Conservation (phyloP, 306 rosid genomes). For the Vigna trinervia region DNA sequence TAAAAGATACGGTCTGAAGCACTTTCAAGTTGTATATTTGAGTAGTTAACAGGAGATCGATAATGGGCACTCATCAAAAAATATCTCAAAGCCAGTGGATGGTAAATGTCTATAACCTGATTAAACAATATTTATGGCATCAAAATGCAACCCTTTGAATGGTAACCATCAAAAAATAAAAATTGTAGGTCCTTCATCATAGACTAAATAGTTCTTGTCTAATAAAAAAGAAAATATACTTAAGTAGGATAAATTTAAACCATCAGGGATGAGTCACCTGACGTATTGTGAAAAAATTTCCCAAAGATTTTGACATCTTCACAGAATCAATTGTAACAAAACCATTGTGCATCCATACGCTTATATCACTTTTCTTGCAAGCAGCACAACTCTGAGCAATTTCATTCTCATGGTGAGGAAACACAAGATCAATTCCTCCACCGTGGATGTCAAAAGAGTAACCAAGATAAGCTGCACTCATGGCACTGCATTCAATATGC, state of each 20-base stretch:
- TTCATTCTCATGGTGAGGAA: constrained; percentile 99
- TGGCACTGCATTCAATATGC: constrained; percentile 99
- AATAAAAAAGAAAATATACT: constrained; percentile 16
- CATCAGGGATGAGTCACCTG: constrained; percentile 59
- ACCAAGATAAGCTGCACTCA: constrained; percentile 90
- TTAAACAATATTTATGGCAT: constrained; percentile 37
- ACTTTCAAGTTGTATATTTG: constrained; percentile 81
- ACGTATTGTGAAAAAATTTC: constrained; percentile 95
- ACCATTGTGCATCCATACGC: constrained; percentile 96
- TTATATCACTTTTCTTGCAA: constrained; percentile 74
- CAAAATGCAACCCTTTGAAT: constrained; percentile 26
- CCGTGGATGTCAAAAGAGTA: constrained; percentile 95
- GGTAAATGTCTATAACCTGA: constrained; percentile 87
- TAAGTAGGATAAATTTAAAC: constrained; percentile 29
- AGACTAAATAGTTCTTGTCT: not conserved
- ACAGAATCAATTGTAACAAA: constrained; percentile 88
- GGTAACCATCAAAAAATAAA: constrained; percentile 17
- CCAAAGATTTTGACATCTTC: constrained; percentile 97
- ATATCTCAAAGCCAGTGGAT: constrained; percentile 92
- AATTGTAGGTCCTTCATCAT: not conserved
- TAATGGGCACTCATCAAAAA: constrained; percentile 94
- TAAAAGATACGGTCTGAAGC: constrained; percentile 93
- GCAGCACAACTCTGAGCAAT: constrained; percentile 99
- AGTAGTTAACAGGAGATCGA: constrained; percentile 92
- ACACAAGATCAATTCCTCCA: constrained; percentile 94